Conservation (phyloP, 2,329 filamentous ascomycete species). For the Botrytis elliptica region DNA sequence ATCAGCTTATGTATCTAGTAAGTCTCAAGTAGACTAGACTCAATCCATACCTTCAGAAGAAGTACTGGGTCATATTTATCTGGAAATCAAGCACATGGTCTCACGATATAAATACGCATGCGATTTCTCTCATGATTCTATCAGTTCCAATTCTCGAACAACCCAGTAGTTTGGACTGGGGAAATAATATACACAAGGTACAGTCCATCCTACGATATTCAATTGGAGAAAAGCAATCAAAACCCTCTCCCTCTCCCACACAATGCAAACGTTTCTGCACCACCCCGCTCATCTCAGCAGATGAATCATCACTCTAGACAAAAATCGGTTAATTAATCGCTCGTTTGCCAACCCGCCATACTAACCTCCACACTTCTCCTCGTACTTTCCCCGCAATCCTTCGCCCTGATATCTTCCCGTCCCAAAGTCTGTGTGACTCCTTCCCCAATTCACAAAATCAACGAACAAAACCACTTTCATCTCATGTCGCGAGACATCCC, state of each 20-base stretch:
- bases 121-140: background rate
- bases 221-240: background rate
- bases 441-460: too few relatives aligned
- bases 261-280: background rate
- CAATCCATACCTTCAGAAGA: background rate
- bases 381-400: slow-evolving; percentile 1
- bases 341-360: background rate
- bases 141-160: background rate
- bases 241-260: background rate
- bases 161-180: background rate
- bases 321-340: background rate
- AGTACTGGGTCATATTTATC: background rate
- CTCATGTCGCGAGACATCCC: background rate
- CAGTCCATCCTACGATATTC: background rate
- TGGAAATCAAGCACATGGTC: background rate
- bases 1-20: slow-evolving; percentile 1
- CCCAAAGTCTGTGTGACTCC: background rate
- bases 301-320: background rate
- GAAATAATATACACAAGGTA: background rate
- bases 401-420: background rate
- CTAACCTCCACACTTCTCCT: background rate
- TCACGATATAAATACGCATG: background rate
- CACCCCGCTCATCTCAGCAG: background rate
- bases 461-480: background rate
- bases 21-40: background rate